phyloP scores from a whole-genome alignment of 108 stramenopile species.

The Nitzschia sp. region DNA sequence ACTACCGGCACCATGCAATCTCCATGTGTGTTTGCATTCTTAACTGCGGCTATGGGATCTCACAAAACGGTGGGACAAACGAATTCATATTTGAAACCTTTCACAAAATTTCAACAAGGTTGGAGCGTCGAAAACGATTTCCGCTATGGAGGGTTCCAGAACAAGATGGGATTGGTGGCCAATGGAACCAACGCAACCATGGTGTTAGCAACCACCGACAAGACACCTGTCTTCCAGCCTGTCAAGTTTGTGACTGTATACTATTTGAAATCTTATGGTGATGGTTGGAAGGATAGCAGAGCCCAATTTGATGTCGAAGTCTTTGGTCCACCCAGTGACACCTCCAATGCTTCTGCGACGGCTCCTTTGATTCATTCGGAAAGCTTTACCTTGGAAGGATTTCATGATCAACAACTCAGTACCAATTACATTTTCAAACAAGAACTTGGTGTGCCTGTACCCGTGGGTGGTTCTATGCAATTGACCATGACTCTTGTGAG shows the following conservation, averaged over 20 bases:
- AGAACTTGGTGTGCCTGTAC: background rate
- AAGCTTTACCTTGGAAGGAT: slow-evolving; percentile 20
- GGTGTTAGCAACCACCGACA: slow-evolving; percentile 6
- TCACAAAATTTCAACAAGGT: slow-evolving; percentile 40
- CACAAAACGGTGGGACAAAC: slow-evolving; percentile 27
- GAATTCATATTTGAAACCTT: slow-evolving; percentile 34
- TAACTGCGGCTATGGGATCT: slow-evolving; percentile 35
- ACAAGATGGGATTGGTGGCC: slow-evolving; percentile 58
- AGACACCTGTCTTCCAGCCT: slow-evolving; percentile 14
- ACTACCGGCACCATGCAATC: background rate
- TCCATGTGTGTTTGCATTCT: slow-evolving; percentile 37
- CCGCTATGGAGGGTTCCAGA: slow-evolving; percentile 41
- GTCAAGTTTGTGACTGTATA: slow-evolving; percentile 43
- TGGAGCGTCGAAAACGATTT: slow-evolving; percentile 56
- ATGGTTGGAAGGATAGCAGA: slow-evolving; percentile 47
- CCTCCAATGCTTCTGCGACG: too few relatives aligned
- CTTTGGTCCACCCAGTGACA: slow-evolving; percentile 11
- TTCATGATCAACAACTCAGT: slow-evolving; percentile 28
- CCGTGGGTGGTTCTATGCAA: slow-evolving; percentile 33
- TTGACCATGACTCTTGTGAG: slow-evolving; percentile 32
- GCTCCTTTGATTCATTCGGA: background rate
- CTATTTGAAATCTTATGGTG: slow-evolving; percentile 65
- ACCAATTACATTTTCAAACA: slow-evolving; percentile 14
- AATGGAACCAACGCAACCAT: slow-evolving; percentile 27
- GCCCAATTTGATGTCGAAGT: slow-evolving; percentile 40